Evolutionary conservation across 805 yeast genomes (phyloP).

Genomic region (Clavispora asparagi): DNA sequence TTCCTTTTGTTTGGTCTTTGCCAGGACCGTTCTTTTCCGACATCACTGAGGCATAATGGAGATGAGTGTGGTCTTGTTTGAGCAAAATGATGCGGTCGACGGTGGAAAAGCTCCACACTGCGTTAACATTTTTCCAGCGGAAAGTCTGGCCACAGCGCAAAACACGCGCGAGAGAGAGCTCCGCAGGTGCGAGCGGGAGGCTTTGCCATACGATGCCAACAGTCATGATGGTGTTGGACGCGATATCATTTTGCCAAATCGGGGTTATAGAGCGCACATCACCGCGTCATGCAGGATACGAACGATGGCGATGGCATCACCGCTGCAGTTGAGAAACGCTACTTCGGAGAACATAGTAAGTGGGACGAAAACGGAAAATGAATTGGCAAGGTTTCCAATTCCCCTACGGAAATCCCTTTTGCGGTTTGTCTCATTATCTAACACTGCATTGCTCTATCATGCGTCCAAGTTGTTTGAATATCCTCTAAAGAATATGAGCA

Average conservation of each 20-base stretch:
- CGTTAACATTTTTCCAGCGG: conserved; percentile 63
- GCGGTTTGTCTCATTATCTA: too few relatives aligned
- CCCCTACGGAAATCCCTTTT: too few relatives aligned
- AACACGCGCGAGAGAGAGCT: conserved; percentile 58
- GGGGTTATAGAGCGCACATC: background rate
- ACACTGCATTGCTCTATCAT: too few relatives aligned
- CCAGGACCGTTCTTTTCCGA: conserved; percentile 3
- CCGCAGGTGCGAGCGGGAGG: conserved; percentile 23
- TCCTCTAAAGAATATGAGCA: too few relatives aligned
- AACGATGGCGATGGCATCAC: background rate
- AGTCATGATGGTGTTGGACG: conserved; percentile 8
- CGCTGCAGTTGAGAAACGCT: too few relatives aligned
- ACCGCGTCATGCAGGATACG: background rate
- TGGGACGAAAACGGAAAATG: too few relatives aligned
- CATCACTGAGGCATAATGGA: conserved; percentile 49
- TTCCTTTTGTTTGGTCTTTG: background rate
- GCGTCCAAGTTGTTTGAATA: too few relatives aligned
- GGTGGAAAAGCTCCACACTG: conserved; percentile 62
- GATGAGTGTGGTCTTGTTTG: conserved; percentile 46
- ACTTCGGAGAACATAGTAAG: too few relatives aligned
- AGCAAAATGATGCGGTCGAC: conserved; percentile 58
- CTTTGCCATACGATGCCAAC: conserved; percentile 12
- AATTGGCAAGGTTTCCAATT: too few relatives aligned
- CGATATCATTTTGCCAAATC: background rate
- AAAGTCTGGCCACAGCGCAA: conserved; percentile 85